Evolutionary conservation across 2,329 filamentous ascomycete species (phyloP).

Genomic region (Metarhizium album): DNA sequence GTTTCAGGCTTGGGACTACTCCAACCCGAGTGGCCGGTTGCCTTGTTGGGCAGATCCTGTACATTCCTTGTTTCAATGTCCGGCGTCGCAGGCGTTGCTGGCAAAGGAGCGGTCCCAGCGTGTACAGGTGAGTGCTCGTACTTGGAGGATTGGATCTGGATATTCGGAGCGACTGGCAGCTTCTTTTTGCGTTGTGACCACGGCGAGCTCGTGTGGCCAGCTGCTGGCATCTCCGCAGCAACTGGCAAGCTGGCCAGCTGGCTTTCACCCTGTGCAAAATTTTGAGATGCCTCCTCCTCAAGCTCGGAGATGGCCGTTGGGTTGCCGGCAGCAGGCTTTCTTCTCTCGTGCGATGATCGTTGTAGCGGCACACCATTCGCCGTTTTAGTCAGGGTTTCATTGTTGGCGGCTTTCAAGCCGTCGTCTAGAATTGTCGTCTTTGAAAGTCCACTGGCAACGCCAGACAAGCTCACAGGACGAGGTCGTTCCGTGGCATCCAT

Average conservation of each 20-base stretch:
- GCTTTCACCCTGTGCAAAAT: neutral
- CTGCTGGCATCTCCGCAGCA: neutral
- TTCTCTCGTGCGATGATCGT: neutral
- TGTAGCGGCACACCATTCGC: neutral
- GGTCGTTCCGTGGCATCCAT: constrained; percentile 32
- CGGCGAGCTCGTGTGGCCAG: neutral
- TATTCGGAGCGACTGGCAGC: neutral
- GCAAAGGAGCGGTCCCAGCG: neutral
- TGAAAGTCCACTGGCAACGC: constrained; percentile 27
- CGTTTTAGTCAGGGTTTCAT: neutral
- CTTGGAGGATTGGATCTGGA: neutral
- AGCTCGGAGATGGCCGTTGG: neutral
- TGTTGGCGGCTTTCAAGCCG: neutral
- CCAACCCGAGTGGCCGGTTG: constrained; percentile 14
- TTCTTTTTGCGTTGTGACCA: neutral
- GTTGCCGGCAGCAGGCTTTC: neutral
- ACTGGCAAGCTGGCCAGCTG: neutral
- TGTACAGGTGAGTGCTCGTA: neutral
- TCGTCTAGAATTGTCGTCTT: constrained; percentile 21
- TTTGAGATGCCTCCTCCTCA: neutral
- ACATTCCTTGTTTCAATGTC: constrained; percentile 20
- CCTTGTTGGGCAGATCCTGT: constrained; percentile 23
- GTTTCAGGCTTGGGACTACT: constrained; percentile 18
- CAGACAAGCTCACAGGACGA: constrained; percentile 29
- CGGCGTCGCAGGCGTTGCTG: constrained; percentile 12